These are phyloP conservation scores for Pythium pyrilobum DNA, from an alignment of 352 stramenopile species.

Conservation along the genomic window DNA sequence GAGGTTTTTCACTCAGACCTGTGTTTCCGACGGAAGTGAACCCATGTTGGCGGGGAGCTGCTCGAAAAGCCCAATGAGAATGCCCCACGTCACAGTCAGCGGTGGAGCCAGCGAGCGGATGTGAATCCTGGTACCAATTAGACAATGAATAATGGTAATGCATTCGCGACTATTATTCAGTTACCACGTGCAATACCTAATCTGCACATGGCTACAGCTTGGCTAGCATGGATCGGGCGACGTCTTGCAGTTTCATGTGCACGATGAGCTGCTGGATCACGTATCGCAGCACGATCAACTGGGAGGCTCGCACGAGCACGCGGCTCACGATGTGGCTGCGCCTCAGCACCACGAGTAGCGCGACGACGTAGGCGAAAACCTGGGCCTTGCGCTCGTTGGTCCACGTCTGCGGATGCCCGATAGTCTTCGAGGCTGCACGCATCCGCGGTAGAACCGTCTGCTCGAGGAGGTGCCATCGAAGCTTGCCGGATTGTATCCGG, in stretches of 20 bases:
- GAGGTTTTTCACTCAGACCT: slow-evolving; percentile 8
- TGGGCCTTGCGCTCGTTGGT: slow-evolving; percentile 37
- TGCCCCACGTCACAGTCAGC: neutral
- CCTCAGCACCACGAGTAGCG: slow-evolving; percentile 51
- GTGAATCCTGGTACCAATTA: too few species aligned
- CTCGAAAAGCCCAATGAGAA: too few species aligned
- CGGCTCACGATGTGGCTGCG: slow-evolving; percentile 40
- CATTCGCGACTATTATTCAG: too few species aligned
- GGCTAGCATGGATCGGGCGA: slow-evolving; percentile 20
- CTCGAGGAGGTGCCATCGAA: slow-evolving; percentile 51
- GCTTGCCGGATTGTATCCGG: slow-evolving; percentile 43
- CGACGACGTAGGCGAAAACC: slow-evolving; percentile 40
- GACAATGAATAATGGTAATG: too few species aligned
- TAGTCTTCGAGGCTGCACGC: slow-evolving; percentile 26
- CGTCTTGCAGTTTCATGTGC: slow-evolving; percentile 32
- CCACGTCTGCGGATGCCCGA: slow-evolving; percentile 27
- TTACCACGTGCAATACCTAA: too few species aligned
- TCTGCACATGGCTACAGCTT: slow-evolving; percentile 15
- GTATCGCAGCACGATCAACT: slow-evolving; percentile 58
- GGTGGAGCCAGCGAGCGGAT: neutral
- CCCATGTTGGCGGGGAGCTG: too few species aligned
- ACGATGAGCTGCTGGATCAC: slow-evolving; percentile 42
- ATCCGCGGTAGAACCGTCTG: slow-evolving; percentile 43
- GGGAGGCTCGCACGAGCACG: slow-evolving; percentile 42
- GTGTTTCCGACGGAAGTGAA: too few species aligned